Evolutionary conservation across 2,329 filamentous ascomycete species (phyloP).

Genomic region (Penicillium sclerotigenum): DNA sequence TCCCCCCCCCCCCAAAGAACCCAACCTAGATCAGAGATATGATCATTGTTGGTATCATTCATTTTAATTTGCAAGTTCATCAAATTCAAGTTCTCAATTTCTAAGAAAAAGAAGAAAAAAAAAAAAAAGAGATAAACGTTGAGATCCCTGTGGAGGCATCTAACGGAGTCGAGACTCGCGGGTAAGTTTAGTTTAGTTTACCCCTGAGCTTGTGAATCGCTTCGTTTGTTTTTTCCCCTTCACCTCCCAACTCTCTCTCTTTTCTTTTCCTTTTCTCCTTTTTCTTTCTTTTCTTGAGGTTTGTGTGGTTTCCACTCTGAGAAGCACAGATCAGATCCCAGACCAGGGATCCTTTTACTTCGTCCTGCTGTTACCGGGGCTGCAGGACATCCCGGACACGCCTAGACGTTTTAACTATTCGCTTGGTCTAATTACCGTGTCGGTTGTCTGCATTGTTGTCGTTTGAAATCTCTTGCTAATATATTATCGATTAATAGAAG

Average conservation of each 20-base stretch:
- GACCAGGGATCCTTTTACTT: constrained; percentile 12
- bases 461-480: constrained; percentile 8
- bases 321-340: constrained; percentile 14
- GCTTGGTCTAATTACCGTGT: constrained; percentile 11
- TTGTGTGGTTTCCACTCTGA: background rate
- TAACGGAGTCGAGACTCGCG: constrained; percentile 9
- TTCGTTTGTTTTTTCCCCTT: background rate
- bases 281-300: constrained; percentile 12
- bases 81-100: background rate
- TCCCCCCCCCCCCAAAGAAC: too few relatives aligned
- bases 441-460: constrained; percentile 11
- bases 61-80: background rate
- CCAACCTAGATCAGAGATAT: constrained; percentile 15
- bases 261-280: constrained; percentile 8
- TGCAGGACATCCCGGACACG: constrained; percentile 25
- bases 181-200: constrained; percentile 12
- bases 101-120: background rate
- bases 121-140: background rate
- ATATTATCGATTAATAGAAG: constrained; percentile 11
- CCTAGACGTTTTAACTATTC: constrained; percentile 5
- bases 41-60: constrained; percentile 24
- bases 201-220: constrained; percentile 14
- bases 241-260: background rate
- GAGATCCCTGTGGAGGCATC: constrained; percentile 1
- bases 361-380: constrained; percentile 19